These are phyloP conservation scores for Mucor lusitanicus DNA, from an alignment of 371 early-diverging fungal genomes.

Conservation along the genomic window DNA sequence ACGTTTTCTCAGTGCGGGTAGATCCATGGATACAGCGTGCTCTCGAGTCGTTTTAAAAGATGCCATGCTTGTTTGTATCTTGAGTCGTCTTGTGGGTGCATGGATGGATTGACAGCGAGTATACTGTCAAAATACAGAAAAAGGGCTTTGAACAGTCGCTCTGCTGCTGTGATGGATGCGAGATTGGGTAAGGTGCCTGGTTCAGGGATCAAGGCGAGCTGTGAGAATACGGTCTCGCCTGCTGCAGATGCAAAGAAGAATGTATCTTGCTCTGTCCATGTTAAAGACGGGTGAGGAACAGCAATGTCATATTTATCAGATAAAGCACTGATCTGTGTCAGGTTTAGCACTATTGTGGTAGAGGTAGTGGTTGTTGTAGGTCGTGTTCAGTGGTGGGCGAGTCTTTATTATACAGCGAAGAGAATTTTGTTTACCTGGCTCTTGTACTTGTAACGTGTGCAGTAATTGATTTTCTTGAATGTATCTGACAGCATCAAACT, in stretches of 20 bases:
- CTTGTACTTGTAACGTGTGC: slow-evolving; percentile 6
- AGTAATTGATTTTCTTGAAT: not conserved
- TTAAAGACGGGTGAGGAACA: slow-evolving; percentile 5
- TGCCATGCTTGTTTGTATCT: slow-evolving; percentile 6
- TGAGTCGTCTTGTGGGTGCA: slow-evolving; percentile 2
- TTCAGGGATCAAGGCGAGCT: slow-evolving; percentile 14
- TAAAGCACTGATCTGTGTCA: not conserved
- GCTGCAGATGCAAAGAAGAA: slow-evolving; percentile 18
- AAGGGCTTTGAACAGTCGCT: slow-evolving; percentile 38
- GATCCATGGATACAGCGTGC: slow-evolving; percentile 32
- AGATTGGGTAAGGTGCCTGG: slow-evolving; percentile 33
- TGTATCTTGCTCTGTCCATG: slow-evolving; percentile 26
- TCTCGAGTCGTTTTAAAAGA: slow-evolving; percentile 17
- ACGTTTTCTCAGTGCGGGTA: slow-evolving; percentile 26
- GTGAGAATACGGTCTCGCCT: slow-evolving; percentile 25
- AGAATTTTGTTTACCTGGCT: slow-evolving; percentile 11
- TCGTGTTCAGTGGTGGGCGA: no score
- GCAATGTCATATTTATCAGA: slow-evolving; percentile 22
- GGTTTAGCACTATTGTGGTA: slow-evolving; percentile 7
- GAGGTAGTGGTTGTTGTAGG: no score
- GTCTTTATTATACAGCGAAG: no score
- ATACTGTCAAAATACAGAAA: slow-evolving; percentile 37
- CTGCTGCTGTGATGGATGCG: slow-evolving; percentile 27
- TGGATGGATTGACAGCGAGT: not conserved
- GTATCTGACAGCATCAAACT: not conserved